Conservation (phyloP, 106 monocot species). For the Posidonia australis region DNA sequence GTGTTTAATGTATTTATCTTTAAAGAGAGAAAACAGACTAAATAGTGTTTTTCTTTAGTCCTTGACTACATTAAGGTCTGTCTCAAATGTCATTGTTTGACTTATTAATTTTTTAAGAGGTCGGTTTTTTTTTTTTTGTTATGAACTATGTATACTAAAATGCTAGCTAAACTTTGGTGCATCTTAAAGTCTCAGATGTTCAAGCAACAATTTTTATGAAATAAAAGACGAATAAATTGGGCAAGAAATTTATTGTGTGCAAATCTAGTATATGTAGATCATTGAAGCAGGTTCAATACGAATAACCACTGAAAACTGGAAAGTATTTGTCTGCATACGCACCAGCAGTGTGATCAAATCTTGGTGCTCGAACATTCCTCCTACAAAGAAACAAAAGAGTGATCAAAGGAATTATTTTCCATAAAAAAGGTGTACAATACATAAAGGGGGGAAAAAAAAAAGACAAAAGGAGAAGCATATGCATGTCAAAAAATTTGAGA, state of each 20-base stretch:
- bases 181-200: background rate
- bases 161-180: too few relatives aligned
- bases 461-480: too few relatives aligned
- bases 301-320: slow-evolving; percentile 80
- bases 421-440: too few relatives aligned
- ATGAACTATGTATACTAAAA: too few relatives aligned
- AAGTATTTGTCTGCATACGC: slow-evolving; percentile 66
- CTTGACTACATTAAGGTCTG: background rate
- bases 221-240: background rate
- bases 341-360: slow-evolving; percentile 76
- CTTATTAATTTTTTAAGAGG: background rate
- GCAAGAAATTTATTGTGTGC: slow-evolving; percentile 42
- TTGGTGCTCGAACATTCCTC: slow-evolving; percentile 40
- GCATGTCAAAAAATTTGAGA: too few relatives aligned
- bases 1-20: too few relatives aligned
- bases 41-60: background rate
- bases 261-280: slow-evolving; percentile 88
- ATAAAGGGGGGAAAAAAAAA: too few relatives aligned
- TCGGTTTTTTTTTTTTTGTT: too few relatives aligned
- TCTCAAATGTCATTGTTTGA: background rate
- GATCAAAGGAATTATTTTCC: background rate
- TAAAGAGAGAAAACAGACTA: too few relatives aligned
- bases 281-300: slow-evolving; percentile 69
- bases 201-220: background rate
- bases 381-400: slow-evolving; percentile 20